Percentiles rank a stretch among this genome's conserved stretches.
phyloP scores from a whole-genome alignment of 2,329 filamentous ascomycete species.

The Helicocarpus griseus region DNA sequence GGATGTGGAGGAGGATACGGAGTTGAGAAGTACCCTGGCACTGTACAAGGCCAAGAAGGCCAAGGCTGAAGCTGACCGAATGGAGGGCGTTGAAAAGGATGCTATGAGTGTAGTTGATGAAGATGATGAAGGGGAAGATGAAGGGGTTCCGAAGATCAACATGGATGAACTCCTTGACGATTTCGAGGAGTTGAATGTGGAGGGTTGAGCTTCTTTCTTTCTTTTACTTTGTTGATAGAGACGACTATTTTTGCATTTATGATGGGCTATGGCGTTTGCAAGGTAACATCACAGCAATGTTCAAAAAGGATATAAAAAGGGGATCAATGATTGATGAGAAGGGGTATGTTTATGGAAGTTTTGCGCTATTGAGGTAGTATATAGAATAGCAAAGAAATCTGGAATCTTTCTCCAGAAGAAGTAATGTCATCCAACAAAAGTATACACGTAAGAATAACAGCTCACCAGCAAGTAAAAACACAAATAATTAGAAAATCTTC shows the following conservation, averaged over 20 bases:
- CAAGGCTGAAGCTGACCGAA: slow-evolving; percentile 36
- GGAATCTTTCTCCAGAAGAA: background rate
- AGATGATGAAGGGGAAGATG: slow-evolving; percentile 52
- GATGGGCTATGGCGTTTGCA: background rate
- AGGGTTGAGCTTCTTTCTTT: slow-evolving; percentile 1
- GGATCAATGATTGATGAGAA: background rate
- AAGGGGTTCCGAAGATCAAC: slow-evolving; percentile 58
- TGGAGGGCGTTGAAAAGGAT: slow-evolving; percentile 36
- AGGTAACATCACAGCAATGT: background rate
- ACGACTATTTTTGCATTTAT: slow-evolving; percentile 3
- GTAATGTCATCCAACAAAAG: background rate
- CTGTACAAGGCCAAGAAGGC: slow-evolving; percentile 66
- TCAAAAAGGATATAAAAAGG: background rate
- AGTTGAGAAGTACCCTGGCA: slow-evolving; percentile 72
- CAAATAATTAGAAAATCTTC: slow-evolving; percentile 32
- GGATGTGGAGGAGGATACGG: slow-evolving; percentile 91
- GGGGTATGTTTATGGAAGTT: no score
- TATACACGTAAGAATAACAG: background rate
- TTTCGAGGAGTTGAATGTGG: slow-evolving; percentile 77
- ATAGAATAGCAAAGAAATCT: background rate
- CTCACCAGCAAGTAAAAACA: background rate
- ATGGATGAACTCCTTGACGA: slow-evolving; percentile 83
- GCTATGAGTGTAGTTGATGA: slow-evolving; percentile 40
- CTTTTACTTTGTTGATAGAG: background rate
- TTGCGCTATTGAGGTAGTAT: no score